These are phyloP conservation scores for Malus domestica DNA, from an alignment of 306 rosid species.

Conservation along the genomic window DNA sequence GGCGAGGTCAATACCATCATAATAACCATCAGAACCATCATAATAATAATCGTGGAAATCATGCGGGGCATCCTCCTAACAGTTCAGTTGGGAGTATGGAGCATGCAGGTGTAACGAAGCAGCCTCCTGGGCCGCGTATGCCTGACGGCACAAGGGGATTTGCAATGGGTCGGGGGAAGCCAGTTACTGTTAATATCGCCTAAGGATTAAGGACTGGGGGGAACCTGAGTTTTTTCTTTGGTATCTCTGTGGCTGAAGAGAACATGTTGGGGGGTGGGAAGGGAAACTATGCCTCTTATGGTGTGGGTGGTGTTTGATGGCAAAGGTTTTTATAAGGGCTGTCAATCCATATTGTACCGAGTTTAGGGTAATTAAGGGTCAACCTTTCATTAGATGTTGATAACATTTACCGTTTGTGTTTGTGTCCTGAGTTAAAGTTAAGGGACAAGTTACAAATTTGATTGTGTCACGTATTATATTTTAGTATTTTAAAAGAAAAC, in stretches of 20 bases:
- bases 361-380: too few species aligned
- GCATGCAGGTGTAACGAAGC: constrained; percentile 43
- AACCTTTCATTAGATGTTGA: background rate
- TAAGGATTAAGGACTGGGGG: constrained; percentile 14
- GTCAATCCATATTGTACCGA: constrained; percentile 4
- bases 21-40: constrained; percentile 6
- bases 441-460: background rate
- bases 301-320: constrained; percentile 14
- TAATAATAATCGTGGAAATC: constrained; percentile 42
- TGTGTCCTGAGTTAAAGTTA: background rate
- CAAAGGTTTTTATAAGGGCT: constrained; percentile 25
- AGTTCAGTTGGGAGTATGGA: constrained; percentile 34
- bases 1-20: constrained; percentile 62
- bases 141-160: constrained; percentile 98
- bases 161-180: constrained; percentile 89
- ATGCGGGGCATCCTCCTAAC: constrained; percentile 49
- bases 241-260: constrained; percentile 6
- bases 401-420: background rate
- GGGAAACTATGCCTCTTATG: background rate
- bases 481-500: too few species aligned
- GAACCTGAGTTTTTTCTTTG: background rate
- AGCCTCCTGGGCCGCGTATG: constrained; percentile 98
- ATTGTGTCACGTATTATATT: too few species aligned
- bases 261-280: constrained; percentile 2
- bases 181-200: constrained; percentile 54